Evolutionary conservation across 1,284 basidiomycete genomes (phyloP).

Genomic region (Tilletia setariae): DNA sequence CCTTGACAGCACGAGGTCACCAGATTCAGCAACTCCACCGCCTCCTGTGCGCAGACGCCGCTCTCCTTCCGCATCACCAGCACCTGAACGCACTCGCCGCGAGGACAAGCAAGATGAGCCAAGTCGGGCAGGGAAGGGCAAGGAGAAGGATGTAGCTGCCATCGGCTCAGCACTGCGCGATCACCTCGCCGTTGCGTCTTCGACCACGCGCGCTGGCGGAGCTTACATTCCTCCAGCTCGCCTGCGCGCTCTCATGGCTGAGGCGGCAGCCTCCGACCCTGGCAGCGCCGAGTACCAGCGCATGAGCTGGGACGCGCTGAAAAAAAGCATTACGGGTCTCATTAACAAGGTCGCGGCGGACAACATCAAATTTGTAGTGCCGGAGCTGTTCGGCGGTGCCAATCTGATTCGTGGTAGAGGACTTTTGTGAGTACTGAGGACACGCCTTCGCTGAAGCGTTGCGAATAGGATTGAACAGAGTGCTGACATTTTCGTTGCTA

Average conservation of each 20-base stretch:
- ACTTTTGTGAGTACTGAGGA: slow-evolving; percentile 29
- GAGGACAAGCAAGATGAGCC: slow-evolving; percentile 1
- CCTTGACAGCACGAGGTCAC: neutral
- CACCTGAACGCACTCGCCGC: neutral
- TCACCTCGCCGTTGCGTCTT: slow-evolving; percentile 42
- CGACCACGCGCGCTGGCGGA: slow-evolving; percentile 71
- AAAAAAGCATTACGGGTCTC: slow-evolving; percentile 97
- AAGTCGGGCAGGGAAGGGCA: neutral
- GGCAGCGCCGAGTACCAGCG: slow-evolving; percentile 86
- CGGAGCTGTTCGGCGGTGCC: slow-evolving; percentile 63
- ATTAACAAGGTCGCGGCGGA: slow-evolving; percentile 83
- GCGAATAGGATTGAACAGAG: neutral
- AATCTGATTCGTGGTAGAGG: slow-evolving; percentile 52
- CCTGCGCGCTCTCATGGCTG: slow-evolving; percentile 82
- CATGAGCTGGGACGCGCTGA: slow-evolving; percentile 93
- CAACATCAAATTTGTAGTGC: slow-evolving; percentile 95
- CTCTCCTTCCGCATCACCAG: neutral
- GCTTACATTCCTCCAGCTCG: slow-evolving; percentile 93
- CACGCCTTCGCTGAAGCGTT: no score
- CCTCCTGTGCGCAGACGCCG: slow-evolving; percentile 1
- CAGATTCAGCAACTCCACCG: neutral
- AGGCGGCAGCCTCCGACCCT: slow-evolving; percentile 73
- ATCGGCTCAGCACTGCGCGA: slow-evolving; percentile 27
- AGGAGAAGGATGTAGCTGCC: slow-evolving; percentile 6
- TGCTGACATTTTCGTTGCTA: neutral